These are phyloP conservation scores for Straminergon stramineum DNA, from an alignment of 225 moss, liverwort and hornwort genomes.

Conservation along the genomic window DNA sequence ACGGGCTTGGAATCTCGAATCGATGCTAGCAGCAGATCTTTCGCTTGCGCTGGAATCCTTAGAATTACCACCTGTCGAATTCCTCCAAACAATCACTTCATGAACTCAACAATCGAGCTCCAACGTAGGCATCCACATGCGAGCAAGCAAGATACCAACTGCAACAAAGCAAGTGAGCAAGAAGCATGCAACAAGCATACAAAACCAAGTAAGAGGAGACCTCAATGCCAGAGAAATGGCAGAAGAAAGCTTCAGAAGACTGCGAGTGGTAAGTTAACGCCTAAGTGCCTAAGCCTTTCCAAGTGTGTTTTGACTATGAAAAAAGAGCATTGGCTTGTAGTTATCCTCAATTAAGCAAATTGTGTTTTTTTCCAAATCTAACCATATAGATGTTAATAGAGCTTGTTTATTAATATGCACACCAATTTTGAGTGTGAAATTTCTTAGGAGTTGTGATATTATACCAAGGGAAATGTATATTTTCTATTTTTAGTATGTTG, in stretches of 20 bases:
- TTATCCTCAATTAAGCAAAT: too few relatives aligned
- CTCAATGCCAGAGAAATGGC: neutral
- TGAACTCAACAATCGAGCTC: neutral
- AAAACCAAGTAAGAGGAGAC: neutral
- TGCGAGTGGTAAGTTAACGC: neutral
- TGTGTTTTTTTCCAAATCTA: too few relatives aligned
- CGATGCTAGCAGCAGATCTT: conserved; percentile 68
- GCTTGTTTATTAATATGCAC: too few relatives aligned
- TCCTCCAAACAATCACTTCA: neutral
- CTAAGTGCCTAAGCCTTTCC: too few relatives aligned
- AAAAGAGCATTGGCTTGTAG: too few relatives aligned
- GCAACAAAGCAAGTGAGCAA: neutral
- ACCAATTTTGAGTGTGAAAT: too few relatives aligned
- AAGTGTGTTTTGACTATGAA: too few relatives aligned
- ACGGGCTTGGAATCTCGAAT: conserved; percentile 90
- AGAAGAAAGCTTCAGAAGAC: neutral
- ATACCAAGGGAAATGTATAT: too few relatives aligned
- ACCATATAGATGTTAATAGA: too few relatives aligned
- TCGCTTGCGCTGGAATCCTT: conserved; percentile 66
- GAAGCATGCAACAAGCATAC: neutral
- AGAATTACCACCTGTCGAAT: conserved; percentile 61
- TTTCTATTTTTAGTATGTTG: too few relatives aligned
- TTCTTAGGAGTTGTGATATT: too few relatives aligned
- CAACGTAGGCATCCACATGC: neutral
- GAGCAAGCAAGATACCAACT: neutral